Evolutionary conservation across 495 filamentous ascomycete species (phyloP), one percentile per base, ranked within the genome.

Genomic region (Hypoxylon intermedium): DNA sequence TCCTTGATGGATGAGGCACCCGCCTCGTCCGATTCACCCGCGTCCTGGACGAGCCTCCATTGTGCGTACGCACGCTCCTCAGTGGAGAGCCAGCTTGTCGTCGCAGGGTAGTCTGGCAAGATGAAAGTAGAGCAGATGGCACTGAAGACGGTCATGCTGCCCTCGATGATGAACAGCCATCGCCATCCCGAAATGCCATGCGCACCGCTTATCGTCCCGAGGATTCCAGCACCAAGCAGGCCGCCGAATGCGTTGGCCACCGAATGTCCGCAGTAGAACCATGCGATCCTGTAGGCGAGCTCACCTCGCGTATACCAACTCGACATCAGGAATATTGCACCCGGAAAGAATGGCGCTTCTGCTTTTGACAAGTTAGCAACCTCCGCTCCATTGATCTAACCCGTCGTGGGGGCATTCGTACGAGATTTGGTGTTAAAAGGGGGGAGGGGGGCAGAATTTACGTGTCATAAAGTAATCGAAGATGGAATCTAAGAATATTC

Each of bases 201-300:
- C 2, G 68, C 65, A 6, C 75, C 74, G 9, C 72, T 74, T 42
- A 76, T 44, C 34, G 74, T 75, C 5, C 65, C 71, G 18, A 82
- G 59, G 2, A 80, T 73, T 0, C 78, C 83, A 0, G 83, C 84
- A 0, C 79, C 84, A 12, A 87, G 77, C 6, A 87, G 70, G 1
- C 83, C 83, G 9, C 82, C 83, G 62, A 86, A 84, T 41, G 80
- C 79, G 57, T 83, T 83, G 26, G 83, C 81, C 1, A 87, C 56
- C 0, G 80, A 78, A 53, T 77, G 81, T 6, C 82, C 83, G 1
- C 79, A 75, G 61, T 86, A 86, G 55, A 86, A 83, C 70, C 79
- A 82, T n/a, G 83, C 80, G 60, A 86, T 78, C 26, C 78, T 69
- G 16, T 71, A 65, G 6, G 77, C 75, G 26, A 83, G 67, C 58